Conservation (phyloP, 768 basidiomycete species). For the Amanita phalloides region DNA sequence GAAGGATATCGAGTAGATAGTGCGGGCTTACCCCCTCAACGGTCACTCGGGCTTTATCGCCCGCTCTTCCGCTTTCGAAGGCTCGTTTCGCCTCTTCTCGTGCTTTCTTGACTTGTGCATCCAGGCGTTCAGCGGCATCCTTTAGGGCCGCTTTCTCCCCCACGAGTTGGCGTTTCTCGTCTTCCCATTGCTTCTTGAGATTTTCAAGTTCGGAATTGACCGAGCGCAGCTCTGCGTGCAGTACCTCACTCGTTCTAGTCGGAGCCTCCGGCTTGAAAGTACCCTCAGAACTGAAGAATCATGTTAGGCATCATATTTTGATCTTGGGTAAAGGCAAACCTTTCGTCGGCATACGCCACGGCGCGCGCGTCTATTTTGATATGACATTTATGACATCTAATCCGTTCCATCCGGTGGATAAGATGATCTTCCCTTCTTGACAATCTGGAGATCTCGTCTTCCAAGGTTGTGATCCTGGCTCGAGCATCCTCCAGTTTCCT, state of each 20-base stretch:
- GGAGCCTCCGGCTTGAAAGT: constrained; percentile 52
- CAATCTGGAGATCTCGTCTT: constrained; percentile 60
- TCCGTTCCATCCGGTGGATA: constrained; percentile 43
- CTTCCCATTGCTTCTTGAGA: constrained; percentile 61
- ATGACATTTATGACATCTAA: constrained; percentile 61
- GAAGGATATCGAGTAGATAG: not conserved
- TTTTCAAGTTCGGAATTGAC: constrained; percentile 54
- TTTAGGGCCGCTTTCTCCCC: constrained; percentile 68
- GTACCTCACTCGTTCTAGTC: constrained; percentile 53
- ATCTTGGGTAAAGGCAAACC: constrained; percentile 26
- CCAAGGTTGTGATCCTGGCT: constrained; percentile 38
- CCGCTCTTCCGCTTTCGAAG: constrained; percentile 39
- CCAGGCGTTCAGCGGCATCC: constrained; percentile 57
- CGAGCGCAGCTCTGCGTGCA: constrained; percentile 45
- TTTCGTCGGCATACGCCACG: constrained; percentile 43
- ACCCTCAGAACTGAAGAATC: constrained; percentile 38
- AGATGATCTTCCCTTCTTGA: constrained; percentile 64
- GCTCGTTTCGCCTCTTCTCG: constrained; percentile 48
- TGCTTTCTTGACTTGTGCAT: constrained; percentile 44
- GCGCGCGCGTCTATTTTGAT: constrained; percentile 46
- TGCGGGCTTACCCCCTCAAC: constrained; percentile 41
- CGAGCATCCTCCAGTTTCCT: constrained; percentile 66
- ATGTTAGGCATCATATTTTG: not conserved
- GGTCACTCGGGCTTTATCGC: constrained; percentile 36
- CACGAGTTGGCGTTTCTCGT: constrained; percentile 50